A percentile compares a stretch with the other conserved stretches of the same genome.
These are phyloP conservation scores for Tremellales sp. DNA, from an alignment of 1,284 basidiomycete species.

Conservation along the genomic window DNA sequence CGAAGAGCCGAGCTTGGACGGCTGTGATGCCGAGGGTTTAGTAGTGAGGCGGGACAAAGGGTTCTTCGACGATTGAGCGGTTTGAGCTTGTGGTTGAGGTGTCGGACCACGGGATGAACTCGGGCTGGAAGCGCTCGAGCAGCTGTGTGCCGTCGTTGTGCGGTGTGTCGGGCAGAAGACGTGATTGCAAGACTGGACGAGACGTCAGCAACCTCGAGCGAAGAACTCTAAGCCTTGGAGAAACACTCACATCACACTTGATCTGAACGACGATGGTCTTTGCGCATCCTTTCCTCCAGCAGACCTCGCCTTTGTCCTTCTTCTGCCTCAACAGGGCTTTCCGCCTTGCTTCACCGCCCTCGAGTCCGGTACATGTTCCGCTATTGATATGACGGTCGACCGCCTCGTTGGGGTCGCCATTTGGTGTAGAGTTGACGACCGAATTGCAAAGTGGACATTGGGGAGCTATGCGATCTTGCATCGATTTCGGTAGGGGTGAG, in stretches of 20 bases:
- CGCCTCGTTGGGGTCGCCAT: conserved; percentile 38
- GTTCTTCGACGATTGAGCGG: conserved; percentile 19
- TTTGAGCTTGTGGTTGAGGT: conserved; percentile 13
- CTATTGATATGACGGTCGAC: conserved; percentile 43
- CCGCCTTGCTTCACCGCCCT: conserved; percentile 40
- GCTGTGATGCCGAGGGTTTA: conserved; percentile 11
- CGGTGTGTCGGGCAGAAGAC: conserved; percentile 42
- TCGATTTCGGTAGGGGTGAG: conserved; percentile 39
- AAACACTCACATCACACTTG: conserved; percentile 39
- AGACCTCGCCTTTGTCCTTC: conserved; percentile 44
- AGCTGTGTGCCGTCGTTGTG: conserved; percentile 30
- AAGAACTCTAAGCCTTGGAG: not conserved
- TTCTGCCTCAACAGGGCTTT: conserved; percentile 34
- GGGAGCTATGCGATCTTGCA: conserved; percentile 46
- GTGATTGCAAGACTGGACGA: conserved; percentile 29
- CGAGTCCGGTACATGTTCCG: conserved; percentile 37
- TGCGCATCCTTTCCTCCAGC: conserved; percentile 40
- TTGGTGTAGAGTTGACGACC: conserved; percentile 33
- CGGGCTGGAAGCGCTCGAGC: conserved; percentile 19
- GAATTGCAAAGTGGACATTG: conserved; percentile 45
- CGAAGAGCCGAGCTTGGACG: conserved; percentile 3
- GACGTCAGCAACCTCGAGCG: not conserved
- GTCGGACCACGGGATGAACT: conserved; percentile 16
- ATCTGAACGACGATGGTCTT: conserved; percentile 46
- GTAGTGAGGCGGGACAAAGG: conserved; percentile 30